Evolutionary conservation across 306 rosid species (phyloP), one percentile per base, ranked within the genome.

Genomic region (Vigna hirtella): DNA sequence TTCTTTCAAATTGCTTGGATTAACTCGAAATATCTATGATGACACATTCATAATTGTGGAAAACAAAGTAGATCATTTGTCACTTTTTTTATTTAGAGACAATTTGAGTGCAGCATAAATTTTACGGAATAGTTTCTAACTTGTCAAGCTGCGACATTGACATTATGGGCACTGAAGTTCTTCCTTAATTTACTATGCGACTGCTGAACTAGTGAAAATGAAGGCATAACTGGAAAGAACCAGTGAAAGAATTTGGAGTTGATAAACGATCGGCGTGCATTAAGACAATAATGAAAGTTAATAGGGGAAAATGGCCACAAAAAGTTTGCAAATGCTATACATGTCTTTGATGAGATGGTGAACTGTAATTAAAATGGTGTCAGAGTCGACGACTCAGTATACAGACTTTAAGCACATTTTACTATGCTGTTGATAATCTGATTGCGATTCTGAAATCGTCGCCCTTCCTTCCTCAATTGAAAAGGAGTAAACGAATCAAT

Each of bases 401-500:
- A 73, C 53, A 66, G 13, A n/a, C 57, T 49, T 68, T 15, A 56
- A 58, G 77, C 52, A 36, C 57, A 34, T 53, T 11, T 50, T 38
- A 24, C 30, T 72, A 66, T 63, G 10, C n/a, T 59, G 57, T 66
- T 50, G 63, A 49, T 48, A 12, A 76, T 15, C 56, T 34, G 28
- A 72, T 70, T 49, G 18, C 14, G 56, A 58, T 36, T 82, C 38
- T 74, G 58, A 57, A 74, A 30, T 61, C 14, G 62, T 61, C 14
- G 62, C n/a, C 7, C n/a, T 53, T 48, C 45, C 51, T 52, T 55
- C 16, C 49, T 52, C 55, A 53, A 17, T 38, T 6, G 62, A 61
- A 51, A 26, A 18, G 26, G n/a, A 56, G 63, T 9, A 26, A 1
- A 18, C 6, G 16, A 53, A 52, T 14, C 66, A 52, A 64, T 52